These are phyloP conservation scores for Jatropha multifida DNA, from an alignment of 441 rosid genomes.

Conservation along the genomic window DNA sequence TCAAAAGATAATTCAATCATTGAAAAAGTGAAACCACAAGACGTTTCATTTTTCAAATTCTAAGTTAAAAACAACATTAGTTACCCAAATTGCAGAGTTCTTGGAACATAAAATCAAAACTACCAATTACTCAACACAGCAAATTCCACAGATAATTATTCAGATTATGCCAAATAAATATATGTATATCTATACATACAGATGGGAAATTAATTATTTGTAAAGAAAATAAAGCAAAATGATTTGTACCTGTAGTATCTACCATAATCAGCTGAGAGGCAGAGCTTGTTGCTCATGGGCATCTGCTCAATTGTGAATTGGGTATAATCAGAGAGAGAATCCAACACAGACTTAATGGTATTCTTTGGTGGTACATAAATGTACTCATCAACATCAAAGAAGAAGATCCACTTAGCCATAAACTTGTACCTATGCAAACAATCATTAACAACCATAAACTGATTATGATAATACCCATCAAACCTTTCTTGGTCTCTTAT, in stretches of 20 bases:
- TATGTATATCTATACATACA: neutral
- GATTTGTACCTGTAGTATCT: slow-evolving; percentile 58
- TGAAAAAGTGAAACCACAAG: neutral
- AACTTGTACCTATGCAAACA: slow-evolving; percentile 79
- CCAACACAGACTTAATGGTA: slow-evolving; percentile 54
- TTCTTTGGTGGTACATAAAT: slow-evolving; percentile 53
- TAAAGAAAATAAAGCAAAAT: neutral
- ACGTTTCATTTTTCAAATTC: neutral
- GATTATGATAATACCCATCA: slow-evolving; percentile 94
- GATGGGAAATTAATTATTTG: neutral
- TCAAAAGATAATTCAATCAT: neutral
- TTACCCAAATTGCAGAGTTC: neutral
- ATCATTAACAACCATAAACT: slow-evolving; percentile 89
- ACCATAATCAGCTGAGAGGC: slow-evolving; percentile 57
- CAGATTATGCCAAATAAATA: neutral
- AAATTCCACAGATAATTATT: neutral
- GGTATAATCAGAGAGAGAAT: slow-evolving; percentile 51
- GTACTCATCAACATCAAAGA: slow-evolving; percentile 89
- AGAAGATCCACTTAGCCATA: slow-evolving; percentile 81
- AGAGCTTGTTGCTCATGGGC: slow-evolving; percentile 74
- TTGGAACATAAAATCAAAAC: neutral
- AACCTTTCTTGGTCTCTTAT: slow-evolving; percentile 77
- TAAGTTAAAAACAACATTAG: no score
- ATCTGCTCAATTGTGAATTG: slow-evolving; percentile 85
- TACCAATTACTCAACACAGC: neutral